These are phyloP conservation scores for Apocynum venetum DNA, from an alignment of 257 asterid genomes.

Conservation along the genomic window DNA sequence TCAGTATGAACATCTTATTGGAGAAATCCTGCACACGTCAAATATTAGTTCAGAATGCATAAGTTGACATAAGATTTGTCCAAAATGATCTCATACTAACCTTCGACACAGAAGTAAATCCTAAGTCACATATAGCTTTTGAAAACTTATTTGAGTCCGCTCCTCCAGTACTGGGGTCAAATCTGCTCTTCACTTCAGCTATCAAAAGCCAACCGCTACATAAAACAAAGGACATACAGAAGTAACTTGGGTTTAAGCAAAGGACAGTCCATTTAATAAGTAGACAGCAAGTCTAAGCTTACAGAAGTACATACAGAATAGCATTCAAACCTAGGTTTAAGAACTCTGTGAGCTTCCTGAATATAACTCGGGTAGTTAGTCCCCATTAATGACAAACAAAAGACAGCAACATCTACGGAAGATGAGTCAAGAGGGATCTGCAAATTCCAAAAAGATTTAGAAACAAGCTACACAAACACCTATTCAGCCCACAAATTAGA, in stretches of 20 bases:
- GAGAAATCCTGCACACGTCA: constrained; percentile 76
- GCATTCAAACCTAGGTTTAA: constrained; percentile 52
- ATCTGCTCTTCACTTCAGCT: constrained; percentile 96
- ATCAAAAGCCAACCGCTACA: constrained; percentile 96
- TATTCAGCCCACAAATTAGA: background rate
- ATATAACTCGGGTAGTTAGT: constrained; percentile 74
- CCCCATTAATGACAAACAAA: constrained; percentile 97
- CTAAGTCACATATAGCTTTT: constrained; percentile 70
- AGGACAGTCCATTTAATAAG: constrained; percentile 10
- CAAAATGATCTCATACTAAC: constrained; percentile 27
- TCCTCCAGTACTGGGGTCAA: constrained; percentile 86
- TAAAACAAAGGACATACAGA: background rate
- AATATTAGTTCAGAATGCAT: background rate
- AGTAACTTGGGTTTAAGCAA: background rate
- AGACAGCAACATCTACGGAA: constrained; percentile 79
- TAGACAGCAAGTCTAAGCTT: background rate
- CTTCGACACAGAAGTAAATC: constrained; percentile 61
- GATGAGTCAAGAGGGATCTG: constrained; percentile 82
- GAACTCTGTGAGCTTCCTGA: constrained; percentile 77
- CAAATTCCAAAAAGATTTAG: constrained; percentile 20
- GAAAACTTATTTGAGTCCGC: constrained; percentile 65
- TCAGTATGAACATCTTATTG: constrained; percentile 80
- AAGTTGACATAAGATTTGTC: background rate
- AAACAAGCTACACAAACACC: background rate
- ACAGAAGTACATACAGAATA: constrained; percentile 10